Base-by-base conservation (phyloP, 169 alveolate genomes). In the Eimeria maxima region DNA sequence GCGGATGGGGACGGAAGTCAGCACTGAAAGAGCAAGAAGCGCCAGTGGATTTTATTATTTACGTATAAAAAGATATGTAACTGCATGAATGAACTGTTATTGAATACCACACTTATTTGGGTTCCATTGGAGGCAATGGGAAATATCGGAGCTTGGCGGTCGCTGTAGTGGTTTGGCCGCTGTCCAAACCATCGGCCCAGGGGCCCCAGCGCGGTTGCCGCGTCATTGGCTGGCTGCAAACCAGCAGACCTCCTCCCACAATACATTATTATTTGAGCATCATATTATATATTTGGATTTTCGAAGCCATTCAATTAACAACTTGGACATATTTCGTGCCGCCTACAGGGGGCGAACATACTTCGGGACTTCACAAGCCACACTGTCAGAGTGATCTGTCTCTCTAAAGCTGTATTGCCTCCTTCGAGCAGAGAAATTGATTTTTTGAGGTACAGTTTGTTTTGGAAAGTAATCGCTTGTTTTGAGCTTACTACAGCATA, bases 181-280 rank as follows among this genome's bases (percentile, higher is more conserved):
- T 78, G 88, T 78, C 88, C 65, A 78, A 65, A 87, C 94, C 94
- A 87, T 87, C 94, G 94, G 94, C 94, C 94, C 94, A 87, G 94
- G 94, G 94, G 69, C 94, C 94, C 94, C 83, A 42, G 81, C 83
- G 65, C 67, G 83, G 81, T 76, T 33, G 63, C 60, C 65, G 83
- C 94, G 44, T 14, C 29, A 27, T 38, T 42, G 78, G 83, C 53
- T 87, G 83, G 94, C 94, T 87, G 74, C 33, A 65, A 65, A 87
- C 67, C 94, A 14, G 94, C 3, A 27, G 57, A 38, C 81, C 65
- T 87, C 69, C 83, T 42, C 65, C 63, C 84, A 55, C 76, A 33
- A 55, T 55, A 84, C 47, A 53, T 57, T 84, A 33, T 29, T 55
- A 50, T 57, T 84, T 27, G 76, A 29, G 38, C 45, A 38, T 33